Base-by-base conservation (phyloP, 2,329 filamentous ascomycete genomes). In the Cercospora sp. region DNA sequence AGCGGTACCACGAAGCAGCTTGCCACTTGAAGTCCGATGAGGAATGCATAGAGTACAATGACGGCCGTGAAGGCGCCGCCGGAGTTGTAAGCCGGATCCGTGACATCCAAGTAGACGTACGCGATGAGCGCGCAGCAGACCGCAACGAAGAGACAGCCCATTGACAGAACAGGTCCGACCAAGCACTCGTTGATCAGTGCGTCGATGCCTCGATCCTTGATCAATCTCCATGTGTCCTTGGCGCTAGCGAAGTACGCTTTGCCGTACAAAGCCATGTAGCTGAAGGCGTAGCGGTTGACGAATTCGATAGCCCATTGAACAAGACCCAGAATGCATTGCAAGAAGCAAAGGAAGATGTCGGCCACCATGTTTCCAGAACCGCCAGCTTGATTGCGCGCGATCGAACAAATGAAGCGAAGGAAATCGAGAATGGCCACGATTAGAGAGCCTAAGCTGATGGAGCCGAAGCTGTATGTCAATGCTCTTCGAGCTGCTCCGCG, bases 251-350 rank as follows among this genome's bases (percentile, higher is more conserved):
- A 86, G 77, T 97, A 98, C 0, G 91, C 82, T 79, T 96, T 96
- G 18, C 94, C 94, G 77, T 97, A 97, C 0, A 97, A 84, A 0
- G 94, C 93, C 76, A 98, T 97, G 77, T 97, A 93, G 31, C 89
- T 93, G 80, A 76, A 78, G 9, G 77, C 76, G 60, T 78, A 78
- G 73, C 93, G 89, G 81, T 98, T 98, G 81, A 72, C 65, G 75
- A 97, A 95, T 71, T 93, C 85, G 0, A 95, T 88, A 0, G 90
- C 90, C 93, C 94, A 97, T 73, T 97, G 88, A 2, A 97, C 81
- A 2, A 97, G 76, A 2, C 86, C 82, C 66, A 97, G 89, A 58
- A 97, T 77, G 78, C 92, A 97, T 12, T 89, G 87, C 0, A 97
- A 80, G 60, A 93, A 78, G 78, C 92, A 96, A 78, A 92, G 92